These are phyloP conservation scores for Leccinellum luteum DNA, from an alignment of 768 basidiomycete genomes.

Conservation along the genomic window DNA sequence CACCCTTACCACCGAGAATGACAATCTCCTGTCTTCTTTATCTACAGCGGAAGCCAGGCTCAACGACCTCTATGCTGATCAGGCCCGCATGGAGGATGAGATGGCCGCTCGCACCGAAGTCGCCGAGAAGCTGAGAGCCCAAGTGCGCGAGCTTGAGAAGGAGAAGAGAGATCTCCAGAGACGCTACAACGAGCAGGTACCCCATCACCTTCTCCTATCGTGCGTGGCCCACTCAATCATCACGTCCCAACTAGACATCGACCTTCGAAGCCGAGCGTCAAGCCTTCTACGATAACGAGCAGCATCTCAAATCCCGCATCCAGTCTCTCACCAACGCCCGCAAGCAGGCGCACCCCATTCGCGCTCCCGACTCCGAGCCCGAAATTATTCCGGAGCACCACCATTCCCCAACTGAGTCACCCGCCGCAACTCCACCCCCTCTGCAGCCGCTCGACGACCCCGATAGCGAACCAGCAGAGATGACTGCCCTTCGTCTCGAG, in stretches of 20 bases:
- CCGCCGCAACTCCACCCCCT: slow-evolving; percentile 20
- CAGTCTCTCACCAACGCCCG: slow-evolving; percentile 71
- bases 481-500: slow-evolving; percentile 80
- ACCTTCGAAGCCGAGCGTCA: slow-evolving; percentile 92
- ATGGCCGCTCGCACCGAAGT: slow-evolving; percentile 80
- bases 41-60: slow-evolving; percentile 69
- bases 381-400: slow-evolving; percentile 40
- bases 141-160: slow-evolving; percentile 84
- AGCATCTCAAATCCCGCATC: slow-evolving; percentile 89
- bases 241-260: slow-evolving; percentile 50
- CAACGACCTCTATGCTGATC: slow-evolving; percentile 78
- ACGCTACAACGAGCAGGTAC: slow-evolving; percentile 86
- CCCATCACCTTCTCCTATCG: slow-evolving; percentile 10
- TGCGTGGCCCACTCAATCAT: slow-evolving; percentile 13
- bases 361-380: slow-evolving; percentile 36
- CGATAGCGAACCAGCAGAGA: slow-evolving; percentile 79
- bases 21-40: slow-evolving; percentile 60
- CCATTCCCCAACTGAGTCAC: slow-evolving; percentile 25
- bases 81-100: slow-evolving; percentile 78
- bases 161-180: slow-evolving; percentile 82
- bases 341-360: slow-evolving; percentile 45
- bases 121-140: slow-evolving; percentile 73
- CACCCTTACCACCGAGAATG: slow-evolving; percentile 61
- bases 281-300: slow-evolving; percentile 89
- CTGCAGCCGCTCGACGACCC: slow-evolving; percentile 59